Evolutionary conservation across 2,329 filamentous ascomycete species (phyloP), one percentile per base, ranked within the genome.

Genomic region (Fulvia fulva): DNA sequence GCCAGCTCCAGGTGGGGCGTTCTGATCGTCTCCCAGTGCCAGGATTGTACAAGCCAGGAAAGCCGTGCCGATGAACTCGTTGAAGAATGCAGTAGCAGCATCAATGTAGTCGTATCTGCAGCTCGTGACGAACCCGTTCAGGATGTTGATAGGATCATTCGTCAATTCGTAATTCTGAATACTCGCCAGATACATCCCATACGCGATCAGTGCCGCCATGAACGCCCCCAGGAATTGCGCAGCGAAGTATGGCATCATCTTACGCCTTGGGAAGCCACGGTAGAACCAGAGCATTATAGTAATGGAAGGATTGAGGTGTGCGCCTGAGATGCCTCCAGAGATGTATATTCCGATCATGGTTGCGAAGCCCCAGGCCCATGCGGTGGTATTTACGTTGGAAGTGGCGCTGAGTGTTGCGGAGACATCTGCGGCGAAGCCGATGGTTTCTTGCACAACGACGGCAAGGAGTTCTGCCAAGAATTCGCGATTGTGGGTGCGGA

Each of bases 161-260:
- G 53, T 61, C n/a, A 26, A 11, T 1, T 55, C 47, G 32, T 71
- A 70, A 7, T 75, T 56, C 26, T 70, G 53, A 25, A 76, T 73
- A 9, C 71, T 68, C 19, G 73, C 73, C 41, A 72, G 65, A 65
- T 75, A 80, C 22, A 80, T 56, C 2, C 73, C 75, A 58, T 77
- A 79, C 0, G 80, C 76, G 25, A 79, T 71, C 41, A 81, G 68
- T n/a, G 70, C 71, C 1, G 81, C 81, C 28, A 76, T 67, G 47
- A 84, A 78, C 0, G 80, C 81, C 2, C 77, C 81, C 0, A 84
- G 65, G 55, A 83, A 74, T 61, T 84, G 82, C 5, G 81, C 80
- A 1, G 75, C 60, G 8, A 80, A 75, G 66, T 83, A 84, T 6
- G 77, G 71, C 2, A 77, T 71, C 26, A 81, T 76, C 68, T 81